Evolutionary conservation across 2,329 filamentous ascomycete species (phyloP), one percentile per base, ranked within the genome.

Genomic region (Aspergillus flavus): DNA sequence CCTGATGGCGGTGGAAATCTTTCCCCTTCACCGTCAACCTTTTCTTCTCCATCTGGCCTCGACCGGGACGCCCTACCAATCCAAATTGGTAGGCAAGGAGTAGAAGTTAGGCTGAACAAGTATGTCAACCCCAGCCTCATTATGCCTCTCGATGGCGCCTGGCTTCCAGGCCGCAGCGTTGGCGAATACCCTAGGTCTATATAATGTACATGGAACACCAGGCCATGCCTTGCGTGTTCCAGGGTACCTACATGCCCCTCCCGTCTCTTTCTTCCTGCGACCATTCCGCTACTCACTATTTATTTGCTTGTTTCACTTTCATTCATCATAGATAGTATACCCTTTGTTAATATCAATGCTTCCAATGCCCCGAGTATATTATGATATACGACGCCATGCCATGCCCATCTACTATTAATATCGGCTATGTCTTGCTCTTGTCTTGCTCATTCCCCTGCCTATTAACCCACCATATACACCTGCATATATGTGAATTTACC

Each of bases 121-220:
- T 83, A 83, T 56, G 76, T 82, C 46, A 82, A 83, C 63, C 81
- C 81, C 9, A 82, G 79, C 64, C 69, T 83, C 6, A 75, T 80
- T 19, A 60, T 80, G 36, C 81, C 80, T 14, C 72, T 83, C 10
- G 75, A 82, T 67, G 76, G 76, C 46, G 71, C 79, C 7, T 83
- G 81, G 81, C 75, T 83, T 62, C 78, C 78, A 1, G 74, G 76
- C 5, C 72, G 61, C 57, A 60, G 30, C 19, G 50, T 63, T 16
- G 57, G 61, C 39, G 71, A 70, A 19, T 67, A 68, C n/a, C 64
- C 64, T 2, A 65, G 64, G 50, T 61, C 58, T 4, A 61, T 69
- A 36, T 41, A 67, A 69, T 32, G 54, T 52, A 23, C 66, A 66
- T 43, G 64, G 69, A 32, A 64, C 66, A 26, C 61, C 39, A 69